Conservation (phyloP, 495 filamentous ascomycete genomes). For the Clohesyomyces aquaticus region DNA sequence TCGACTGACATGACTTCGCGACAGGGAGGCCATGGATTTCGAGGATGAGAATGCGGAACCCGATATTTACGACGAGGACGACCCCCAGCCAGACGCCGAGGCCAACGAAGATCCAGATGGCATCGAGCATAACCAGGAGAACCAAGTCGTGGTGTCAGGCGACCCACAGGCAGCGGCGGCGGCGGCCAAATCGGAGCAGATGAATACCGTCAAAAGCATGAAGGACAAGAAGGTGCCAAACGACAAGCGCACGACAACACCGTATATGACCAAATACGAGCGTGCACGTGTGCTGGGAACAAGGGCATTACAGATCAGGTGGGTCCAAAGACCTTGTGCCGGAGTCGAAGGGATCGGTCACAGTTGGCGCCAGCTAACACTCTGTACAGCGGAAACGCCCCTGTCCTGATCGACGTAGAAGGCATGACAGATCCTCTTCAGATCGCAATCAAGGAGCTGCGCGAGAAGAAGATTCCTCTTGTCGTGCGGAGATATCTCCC, state of each 20-base stretch:
- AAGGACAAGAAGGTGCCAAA: slow-evolving; percentile 90
- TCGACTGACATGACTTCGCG: background rate
- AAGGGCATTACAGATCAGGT: slow-evolving; percentile 95
- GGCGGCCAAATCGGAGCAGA: slow-evolving; percentile 50
- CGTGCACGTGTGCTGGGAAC: slow-evolving; percentile 89
- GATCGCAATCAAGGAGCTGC: slow-evolving; percentile 94
- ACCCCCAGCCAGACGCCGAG: slow-evolving; percentile 45
- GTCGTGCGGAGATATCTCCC: slow-evolving; percentile 94
- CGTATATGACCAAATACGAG: slow-evolving; percentile 99
- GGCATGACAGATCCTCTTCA: slow-evolving; percentile 97
- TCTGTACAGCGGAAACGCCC: slow-evolving; percentile 83
- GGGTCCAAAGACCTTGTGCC: slow-evolving; percentile 40
- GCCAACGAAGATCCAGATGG: slow-evolving; percentile 62
- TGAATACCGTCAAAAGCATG: slow-evolving; percentile 60
- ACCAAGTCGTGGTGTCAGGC: slow-evolving; percentile 68
- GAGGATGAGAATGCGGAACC: slow-evolving; percentile 68
- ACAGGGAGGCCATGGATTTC: slow-evolving; percentile 28
- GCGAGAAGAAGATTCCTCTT: slow-evolving; percentile 97
- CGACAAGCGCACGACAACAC: slow-evolving; percentile 87
- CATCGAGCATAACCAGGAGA: slow-evolving; percentile 53
- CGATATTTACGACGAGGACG: slow-evolving; percentile 54
- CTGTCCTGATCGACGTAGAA: slow-evolving; percentile 93
- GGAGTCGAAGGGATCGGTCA: background rate
- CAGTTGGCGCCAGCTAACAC: slow-evolving; percentile 16
- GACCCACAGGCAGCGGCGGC: slow-evolving; percentile 70